Conservation (phyloP, 768 basidiomycete genomes). For the Crassisporium funariophilum region DNA sequence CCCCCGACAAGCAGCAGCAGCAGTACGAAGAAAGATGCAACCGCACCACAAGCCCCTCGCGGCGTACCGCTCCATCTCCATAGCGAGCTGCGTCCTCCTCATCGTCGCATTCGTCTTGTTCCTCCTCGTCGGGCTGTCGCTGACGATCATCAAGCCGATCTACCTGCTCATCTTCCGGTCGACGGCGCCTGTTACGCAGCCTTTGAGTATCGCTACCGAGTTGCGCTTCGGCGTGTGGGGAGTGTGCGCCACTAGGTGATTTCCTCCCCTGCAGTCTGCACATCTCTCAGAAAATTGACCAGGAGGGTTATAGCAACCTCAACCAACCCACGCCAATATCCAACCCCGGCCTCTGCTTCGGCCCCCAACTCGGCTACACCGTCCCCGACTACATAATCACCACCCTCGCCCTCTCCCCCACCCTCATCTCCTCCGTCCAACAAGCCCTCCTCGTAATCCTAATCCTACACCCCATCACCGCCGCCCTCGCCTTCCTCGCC, state of each 20-base stretch:
- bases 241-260: slow-evolving; percentile 63
- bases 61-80: slow-evolving; percentile 48
- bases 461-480: slow-evolving; percentile 68
- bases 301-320: slow-evolving; percentile 18
- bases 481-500: slow-evolving; percentile 57
- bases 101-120: slow-evolving; percentile 69
- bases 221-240: slow-evolving; percentile 86
- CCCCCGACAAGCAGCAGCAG: no score
- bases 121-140: slow-evolving; percentile 73
- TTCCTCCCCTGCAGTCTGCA: not conserved
- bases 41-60: slow-evolving; percentile 42
- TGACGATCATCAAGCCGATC: slow-evolving; percentile 72
- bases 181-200: slow-evolving; percentile 22
- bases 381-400: slow-evolving; percentile 50
- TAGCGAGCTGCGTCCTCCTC: slow-evolving; percentile 50
- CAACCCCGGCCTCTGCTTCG: slow-evolving; percentile 54
- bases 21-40: slow-evolving; percentile 9
- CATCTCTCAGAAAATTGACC: slow-evolving; percentile 28
- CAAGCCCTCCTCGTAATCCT: slow-evolving; percentile 55
- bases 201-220: slow-evolving; percentile 56
- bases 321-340: slow-evolving; percentile 39
- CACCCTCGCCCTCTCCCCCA: slow-evolving; percentile 44
- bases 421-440: slow-evolving; percentile 48
- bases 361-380: slow-evolving; percentile 69
- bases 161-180: slow-evolving; percentile 58